Evolutionary conservation across 2,329 filamentous ascomycete species (phyloP).

Genomic region (Beauveria pseudobassiana): DNA sequence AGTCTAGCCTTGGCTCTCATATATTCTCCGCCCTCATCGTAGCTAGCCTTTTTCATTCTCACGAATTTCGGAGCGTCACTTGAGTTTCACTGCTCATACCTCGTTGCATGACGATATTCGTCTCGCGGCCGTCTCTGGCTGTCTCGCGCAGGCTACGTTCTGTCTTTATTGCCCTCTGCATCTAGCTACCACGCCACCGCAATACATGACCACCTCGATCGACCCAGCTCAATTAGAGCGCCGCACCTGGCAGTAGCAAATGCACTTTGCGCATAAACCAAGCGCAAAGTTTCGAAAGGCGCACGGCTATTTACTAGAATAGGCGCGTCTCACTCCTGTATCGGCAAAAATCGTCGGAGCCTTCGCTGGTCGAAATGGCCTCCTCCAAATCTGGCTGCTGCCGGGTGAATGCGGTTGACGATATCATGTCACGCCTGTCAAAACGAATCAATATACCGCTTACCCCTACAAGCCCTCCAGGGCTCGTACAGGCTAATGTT

Average conservation of each 20-base stretch:
- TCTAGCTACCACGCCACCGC: background rate
- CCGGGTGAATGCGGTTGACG: background rate
- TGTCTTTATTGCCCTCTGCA: background rate
- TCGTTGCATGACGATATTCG: background rate
- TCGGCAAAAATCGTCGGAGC: background rate
- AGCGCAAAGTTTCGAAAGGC: background rate
- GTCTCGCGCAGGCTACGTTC: background rate
- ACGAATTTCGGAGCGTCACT: background rate
- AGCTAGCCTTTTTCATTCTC: background rate
- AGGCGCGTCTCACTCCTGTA: background rate
- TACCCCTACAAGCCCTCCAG: constrained; percentile 51
- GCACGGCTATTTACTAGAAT: background rate
- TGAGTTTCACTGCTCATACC: background rate
- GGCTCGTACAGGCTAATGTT: constrained; percentile 53
- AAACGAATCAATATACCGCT: constrained; percentile 55
- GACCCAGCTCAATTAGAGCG: background rate
- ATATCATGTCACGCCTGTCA: constrained; percentile 30
- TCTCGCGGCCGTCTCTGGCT: background rate
- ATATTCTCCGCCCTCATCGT: background rate
- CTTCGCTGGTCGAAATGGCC: constrained; percentile 6
- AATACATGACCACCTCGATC: background rate
- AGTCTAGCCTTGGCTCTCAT: background rate
- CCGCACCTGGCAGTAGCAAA: background rate
- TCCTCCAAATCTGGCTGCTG: background rate
- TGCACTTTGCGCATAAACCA: background rate